These are phyloP conservation scores for Emydomyces testavorans DNA, from an alignment of 2,329 filamentous ascomycete genomes.

Conservation along the genomic window DNA sequence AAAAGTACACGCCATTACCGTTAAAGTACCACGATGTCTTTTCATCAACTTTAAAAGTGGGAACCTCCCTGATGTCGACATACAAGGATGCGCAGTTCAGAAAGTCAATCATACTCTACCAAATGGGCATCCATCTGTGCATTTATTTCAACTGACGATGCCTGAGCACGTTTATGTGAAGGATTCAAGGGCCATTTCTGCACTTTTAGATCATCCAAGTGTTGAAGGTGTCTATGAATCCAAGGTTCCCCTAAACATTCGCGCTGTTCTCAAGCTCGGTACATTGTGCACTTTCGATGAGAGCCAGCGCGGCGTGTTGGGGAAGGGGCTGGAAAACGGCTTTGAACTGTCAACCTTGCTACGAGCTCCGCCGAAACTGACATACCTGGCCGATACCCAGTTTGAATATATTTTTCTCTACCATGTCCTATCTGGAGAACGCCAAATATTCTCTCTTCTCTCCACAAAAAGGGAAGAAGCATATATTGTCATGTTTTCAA, in stretches of 20 bases:
- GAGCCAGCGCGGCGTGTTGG: slow-evolving; percentile 75
- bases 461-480: slow-evolving; percentile 71
- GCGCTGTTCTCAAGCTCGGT: slow-evolving; percentile 79
- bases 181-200: slow-evolving; percentile 68
- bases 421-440: slow-evolving; percentile 79
- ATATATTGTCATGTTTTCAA: slow-evolving; percentile 78
- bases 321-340: slow-evolving; percentile 82
- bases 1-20: slow-evolving; percentile 76
- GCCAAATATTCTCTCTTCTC: slow-evolving; percentile 87
- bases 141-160: slow-evolving; percentile 89
- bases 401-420: slow-evolving; percentile 86
- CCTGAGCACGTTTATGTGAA: slow-evolving; percentile 77
- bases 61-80: slow-evolving; percentile 76
- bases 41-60: slow-evolving; percentile 85
- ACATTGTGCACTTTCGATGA: slow-evolving; percentile 91
- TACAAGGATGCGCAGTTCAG: slow-evolving; percentile 76
- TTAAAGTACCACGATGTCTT: slow-evolving; percentile 78
- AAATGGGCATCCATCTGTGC: slow-evolving; percentile 85
- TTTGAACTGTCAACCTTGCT: slow-evolving; percentile 75
- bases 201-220: slow-evolving; percentile 81
- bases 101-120: slow-evolving; percentile 89
- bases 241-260: slow-evolving; percentile 73
- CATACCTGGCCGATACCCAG: slow-evolving; percentile 64
- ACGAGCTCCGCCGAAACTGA: slow-evolving; percentile 52
- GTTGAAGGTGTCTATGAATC: slow-evolving; percentile 97